Evolutionary conservation across 116 monocot genomes (phyloP), one percentile per base, ranked within the genome.

Genomic region (Thalassia testudinum): DNA sequence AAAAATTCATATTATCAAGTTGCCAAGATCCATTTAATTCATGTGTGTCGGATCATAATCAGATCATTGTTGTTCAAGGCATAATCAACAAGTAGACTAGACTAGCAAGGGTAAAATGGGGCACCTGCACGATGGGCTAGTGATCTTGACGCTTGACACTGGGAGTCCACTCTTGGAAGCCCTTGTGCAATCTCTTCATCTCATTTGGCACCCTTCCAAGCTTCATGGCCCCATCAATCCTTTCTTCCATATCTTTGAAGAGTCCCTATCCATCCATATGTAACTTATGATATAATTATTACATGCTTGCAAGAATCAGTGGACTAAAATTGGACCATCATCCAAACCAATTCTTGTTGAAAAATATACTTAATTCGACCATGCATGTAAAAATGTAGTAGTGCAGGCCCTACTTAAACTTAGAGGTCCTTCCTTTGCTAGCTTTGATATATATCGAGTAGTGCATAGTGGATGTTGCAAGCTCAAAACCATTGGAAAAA

Each of bases 61-160:
- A n/a, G n/a, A n/a, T n/a, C n/a, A n/a, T n/a, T n/a, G n/a, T n/a
- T n/a, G n/a, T n/a, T n/a, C n/a, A n/a, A n/a, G n/a, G n/a, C n/a
- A n/a, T n/a, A n/a, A n/a, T n/a, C n/a, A n/a, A n/a, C n/a, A n/a
- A n/a, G n/a, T n/a, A n/a, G n/a, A n/a, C n/a, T n/a, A n/a, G n/a
- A n/a, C n/a, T n/a, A n/a, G n/a, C n/a, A n/a, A n/a, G n/a, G 37
- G 1, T 22, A 12, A 24, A 10, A 34, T 34, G 10, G 19, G 19
- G 4, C 19, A 82, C 87, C 75, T 88, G 68, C n/a, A 88, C 60
- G 37, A 88, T 76, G 27, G 79, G 23, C 12, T 66, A 79, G 49
- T 88, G 87, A 62, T 88, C 62, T 1, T 62, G 52, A 11, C 72
- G 53, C 60, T 47, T 72, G 13, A 54, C 49, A 0, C 18, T 27